Evolutionary conservation across 2,329 filamentous ascomycete genomes (phyloP).

Genomic region (Mycocentrospora acerina): DNA sequence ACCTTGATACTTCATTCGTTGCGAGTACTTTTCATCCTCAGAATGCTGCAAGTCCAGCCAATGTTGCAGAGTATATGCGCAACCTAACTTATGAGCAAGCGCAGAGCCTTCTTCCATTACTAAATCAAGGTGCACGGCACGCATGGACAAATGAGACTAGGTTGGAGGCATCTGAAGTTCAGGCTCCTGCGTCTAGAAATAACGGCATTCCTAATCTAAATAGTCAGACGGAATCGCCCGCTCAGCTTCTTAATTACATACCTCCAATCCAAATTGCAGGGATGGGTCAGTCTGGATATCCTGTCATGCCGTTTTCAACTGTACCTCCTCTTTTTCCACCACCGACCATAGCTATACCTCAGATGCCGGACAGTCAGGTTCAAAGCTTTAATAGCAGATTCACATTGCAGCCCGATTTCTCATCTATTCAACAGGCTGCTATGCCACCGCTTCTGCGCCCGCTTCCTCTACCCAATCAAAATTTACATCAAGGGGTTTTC

Average conservation of each 20-base stretch:
- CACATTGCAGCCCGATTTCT: too few relatives aligned
- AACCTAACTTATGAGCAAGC: constrained; percentile 10
- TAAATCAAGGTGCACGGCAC: constrained; percentile 8
- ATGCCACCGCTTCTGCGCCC: too few relatives aligned
- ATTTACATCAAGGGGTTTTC: too few relatives aligned
- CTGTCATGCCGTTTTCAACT: not conserved
- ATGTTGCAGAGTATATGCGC: constrained; percentile 12
- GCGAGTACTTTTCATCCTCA: too few relatives aligned
- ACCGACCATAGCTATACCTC: not conserved
- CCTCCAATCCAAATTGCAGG: not conserved
- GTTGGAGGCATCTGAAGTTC: too few relatives aligned
- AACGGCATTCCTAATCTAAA: too few relatives aligned
- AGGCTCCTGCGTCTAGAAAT: not conserved
- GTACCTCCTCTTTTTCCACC: not conserved
- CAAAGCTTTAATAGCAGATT: not conserved
- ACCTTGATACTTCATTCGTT: not conserved
- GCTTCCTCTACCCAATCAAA: too few relatives aligned
- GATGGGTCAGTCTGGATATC: not conserved
- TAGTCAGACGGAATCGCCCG: too few relatives aligned
- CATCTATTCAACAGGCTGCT: too few relatives aligned
- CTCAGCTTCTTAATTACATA: not conserved
- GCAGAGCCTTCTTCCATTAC: constrained; percentile 5
- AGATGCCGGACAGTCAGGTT: not conserved
- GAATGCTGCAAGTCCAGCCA: not conserved
- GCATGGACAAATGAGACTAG: not conserved